phyloP scores from a whole-genome alignment of 495 filamentous ascomycete species.

The Annulohypoxylon maeteangense region DNA sequence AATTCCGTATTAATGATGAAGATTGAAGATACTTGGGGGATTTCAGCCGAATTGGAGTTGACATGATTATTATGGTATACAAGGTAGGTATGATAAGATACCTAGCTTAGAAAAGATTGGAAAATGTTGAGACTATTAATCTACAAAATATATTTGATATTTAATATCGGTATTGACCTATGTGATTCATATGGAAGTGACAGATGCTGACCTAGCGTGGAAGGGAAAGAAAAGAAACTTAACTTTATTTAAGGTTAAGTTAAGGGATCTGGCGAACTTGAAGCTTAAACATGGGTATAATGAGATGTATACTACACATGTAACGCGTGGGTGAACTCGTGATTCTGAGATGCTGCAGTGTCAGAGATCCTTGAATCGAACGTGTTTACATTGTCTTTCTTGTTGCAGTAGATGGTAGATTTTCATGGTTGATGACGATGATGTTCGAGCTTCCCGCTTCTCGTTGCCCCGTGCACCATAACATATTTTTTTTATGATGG shows the following conservation, averaged over 20 bases:
- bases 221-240: not conserved
- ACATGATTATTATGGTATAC: not conserved
- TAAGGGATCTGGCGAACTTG: not conserved
- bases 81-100: not conserved
- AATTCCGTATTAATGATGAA: not conserved
- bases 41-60: not conserved
- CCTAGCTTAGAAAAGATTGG: not conserved
- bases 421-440: constrained; percentile 16
- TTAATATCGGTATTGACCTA: not conserved
- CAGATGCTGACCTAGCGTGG: not conserved
- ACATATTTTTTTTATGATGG: constrained; percentile 23
- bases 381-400: not conserved
- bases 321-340: not conserved
- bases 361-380: not conserved
- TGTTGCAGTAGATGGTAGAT: not conserved
- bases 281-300: constrained; percentile 3
- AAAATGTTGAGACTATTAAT: not conserved
- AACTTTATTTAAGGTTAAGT: constrained; percentile 1
- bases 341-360: not conserved
- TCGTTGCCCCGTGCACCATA: constrained; percentile 37
- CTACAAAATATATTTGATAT: not conserved
- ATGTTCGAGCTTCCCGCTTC: constrained; percentile 8
- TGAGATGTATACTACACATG: not conserved
- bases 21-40: not conserved
- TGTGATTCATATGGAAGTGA: not conserved